Evolutionary conservation across 257 asterid species (phyloP).

Genomic region (Plantago elongata): DNA sequence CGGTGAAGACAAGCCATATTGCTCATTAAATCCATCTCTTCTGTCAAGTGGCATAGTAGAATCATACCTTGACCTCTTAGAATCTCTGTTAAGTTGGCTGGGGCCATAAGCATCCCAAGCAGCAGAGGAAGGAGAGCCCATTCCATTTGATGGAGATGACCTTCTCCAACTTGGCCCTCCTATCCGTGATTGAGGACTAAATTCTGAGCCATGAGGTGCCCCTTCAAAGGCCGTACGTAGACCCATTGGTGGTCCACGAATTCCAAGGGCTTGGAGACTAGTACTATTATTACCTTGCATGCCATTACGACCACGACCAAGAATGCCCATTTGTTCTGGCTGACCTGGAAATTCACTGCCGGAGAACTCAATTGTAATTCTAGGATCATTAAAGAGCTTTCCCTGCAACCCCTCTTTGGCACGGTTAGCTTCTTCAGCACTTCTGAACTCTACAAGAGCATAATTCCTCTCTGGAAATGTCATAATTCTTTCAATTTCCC

Average conservation of each 20-base stretch:
- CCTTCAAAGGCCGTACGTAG: conserved; percentile 55
- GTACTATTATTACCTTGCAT: conserved; percentile 43
- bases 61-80: conserved; percentile 79
- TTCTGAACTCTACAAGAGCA: conserved; percentile 88
- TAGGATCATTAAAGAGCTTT: conserved; percentile 81
- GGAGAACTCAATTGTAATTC: conserved; percentile 70
- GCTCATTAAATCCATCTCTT: conserved; percentile 45
- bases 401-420: conserved; percentile 97
- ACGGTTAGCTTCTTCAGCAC: conserved; percentile 87
- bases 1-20: conserved; percentile 31
- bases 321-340: conserved; percentile 61
- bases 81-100: conserved; percentile 61
- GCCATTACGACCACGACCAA: conserved; percentile 51
- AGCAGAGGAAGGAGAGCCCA: conserved; percentile 61
- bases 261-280: conserved; percentile 43
- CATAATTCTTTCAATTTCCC: conserved; percentile 89
- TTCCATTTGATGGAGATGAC: conserved; percentile 63
- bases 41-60: conserved; percentile 39
- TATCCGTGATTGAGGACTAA: conserved; percentile 38
- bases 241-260: conserved; percentile 55
- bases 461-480: conserved; percentile 61
- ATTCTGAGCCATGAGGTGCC: conserved; percentile 39
- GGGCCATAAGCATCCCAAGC: conserved; percentile 71
- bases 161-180: conserved; percentile 77
- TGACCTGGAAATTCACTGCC: conserved; percentile 54